Base-by-base conservation (phyloP, 495 filamentous ascomycete genomes). In the Aspergillus panamensis region DNA sequence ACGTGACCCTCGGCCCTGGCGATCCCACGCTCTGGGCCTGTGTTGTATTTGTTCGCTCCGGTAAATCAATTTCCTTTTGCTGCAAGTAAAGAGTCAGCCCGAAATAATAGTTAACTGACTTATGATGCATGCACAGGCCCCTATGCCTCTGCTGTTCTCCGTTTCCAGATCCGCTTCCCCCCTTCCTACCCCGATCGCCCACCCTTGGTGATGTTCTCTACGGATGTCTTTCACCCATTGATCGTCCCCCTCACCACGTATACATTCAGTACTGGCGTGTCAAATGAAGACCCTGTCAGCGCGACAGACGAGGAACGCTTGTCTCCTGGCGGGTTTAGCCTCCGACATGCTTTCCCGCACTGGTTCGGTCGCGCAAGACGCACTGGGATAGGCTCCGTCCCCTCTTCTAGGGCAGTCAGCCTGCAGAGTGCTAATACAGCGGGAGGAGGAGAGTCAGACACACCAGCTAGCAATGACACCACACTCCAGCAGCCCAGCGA, bases 171-270 rank as follows among this genome's bases (percentile, higher is more conserved):
- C 62, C 85, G 84, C 50, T 97, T 97, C 68, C 91, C 94, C 8
- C 74, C 86, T 60, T 78, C 78, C 25, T 97, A 96, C 66, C 94
- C 94, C 5, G 72, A 78, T 32, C 73, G 87, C 8, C 89, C 94
- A 40, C 94, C 94, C 6, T 77, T 90, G 5, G 84, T 98, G 48
- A 92, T 85, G 40, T 96, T 98, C 69, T 77, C 83, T 29, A 94
- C 88, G 43, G 93, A 97, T 62, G 85, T 97, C 51, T 98, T 96
- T 70, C 93, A 98, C 72, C 94, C 93, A 12, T 80, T 98, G 25
- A 85, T 97, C 64, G 88, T 92, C 3, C 91, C 93, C 17, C 78
- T 93, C 13, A 96, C 91, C 6, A 95, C 91, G 3, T 91, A 95
- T 70, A 92, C 90, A 58, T 94, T 93, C 74, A 87, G 89, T 47